Percentiles rank a stretch among this genome's conserved stretches.
phyloP scores from a whole-genome alignment of 768 basidiomycete species.

The Guyanaporus albipodus region DNA sequence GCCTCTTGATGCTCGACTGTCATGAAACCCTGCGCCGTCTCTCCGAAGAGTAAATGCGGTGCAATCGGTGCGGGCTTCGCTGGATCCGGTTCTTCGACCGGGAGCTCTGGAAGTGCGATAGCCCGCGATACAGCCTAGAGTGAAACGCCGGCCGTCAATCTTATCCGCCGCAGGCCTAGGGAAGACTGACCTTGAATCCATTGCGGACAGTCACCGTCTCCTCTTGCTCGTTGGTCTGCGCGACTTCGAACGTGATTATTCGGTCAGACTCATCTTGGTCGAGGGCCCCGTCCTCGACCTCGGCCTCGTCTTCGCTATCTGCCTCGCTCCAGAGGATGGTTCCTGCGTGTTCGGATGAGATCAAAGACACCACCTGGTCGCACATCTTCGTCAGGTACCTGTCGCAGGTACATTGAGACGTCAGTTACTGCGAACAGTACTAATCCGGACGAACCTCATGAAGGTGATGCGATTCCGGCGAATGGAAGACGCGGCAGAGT shows the following conservation, averaged over 20 bases:
- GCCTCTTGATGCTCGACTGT: conserved; percentile 26
- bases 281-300: not conserved
- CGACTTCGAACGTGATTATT: conserved; percentile 51
- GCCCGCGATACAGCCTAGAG: conserved; percentile 10
- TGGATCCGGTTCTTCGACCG: conserved; percentile 1
- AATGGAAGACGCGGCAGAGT: conserved; percentile 41
- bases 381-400: conserved; percentile 60
- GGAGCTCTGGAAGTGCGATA: conserved; percentile 10
- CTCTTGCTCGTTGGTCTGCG: conserved; percentile 52
- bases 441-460: conserved; percentile 44
- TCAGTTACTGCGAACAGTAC: not conserved
- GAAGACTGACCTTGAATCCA: conserved; percentile 43
- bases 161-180: not conserved
- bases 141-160: not conserved
- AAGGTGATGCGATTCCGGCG: conserved; percentile 54
- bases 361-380: conserved; percentile 50
- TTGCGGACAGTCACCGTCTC: conserved; percentile 41
- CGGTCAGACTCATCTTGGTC: conserved; percentile 44
- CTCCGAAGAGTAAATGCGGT: conserved; percentile 37
- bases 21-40: conserved; percentile 40
- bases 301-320: conserved; percentile 24
- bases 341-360: conserved; percentile 45
- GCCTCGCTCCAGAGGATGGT: conserved; percentile 44
- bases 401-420: not conserved
- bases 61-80: conserved; percentile 5